Evolutionary conservation across 2,329 filamentous ascomycete genomes (phyloP), one percentile per base, ranked within the genome.

Genomic region (Fusarium xyrophilum): DNA sequence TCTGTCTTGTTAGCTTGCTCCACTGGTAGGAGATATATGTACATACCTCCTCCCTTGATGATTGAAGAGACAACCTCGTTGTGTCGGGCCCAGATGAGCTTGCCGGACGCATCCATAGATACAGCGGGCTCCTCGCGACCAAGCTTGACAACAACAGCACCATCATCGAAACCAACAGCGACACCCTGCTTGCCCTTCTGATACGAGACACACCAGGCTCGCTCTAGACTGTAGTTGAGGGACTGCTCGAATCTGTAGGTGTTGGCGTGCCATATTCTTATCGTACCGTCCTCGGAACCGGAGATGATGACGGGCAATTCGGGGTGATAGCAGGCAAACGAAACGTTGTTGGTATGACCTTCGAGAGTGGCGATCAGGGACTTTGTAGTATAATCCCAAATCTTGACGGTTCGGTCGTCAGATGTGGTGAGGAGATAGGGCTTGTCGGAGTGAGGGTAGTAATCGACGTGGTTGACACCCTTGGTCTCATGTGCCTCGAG

Each of bases 331-430:
- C 94, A 96, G 51, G 96, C 96, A 76, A 98, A 99, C 5, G 94
- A 97, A 48, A 99, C 96, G 76, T 99, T 99, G 80, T 94, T 97
- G 32, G 93, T 97, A 80, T 99, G 96, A 30, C 96, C 96, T 80
- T 99, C 96, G 48, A 99, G 86, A 5, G 95, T 98, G 32, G 96
- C 96, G 77, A 98, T 97, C 70, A 98, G 85, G 15, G 93, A 96
- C 82, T 99, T 99, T 50, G 94, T 98, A 15, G 95, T 98, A 84
- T 99, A 98, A 78, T 99, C 96, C 95, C 96, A 99, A 57, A 99
- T 89, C 85, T 98, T 98, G 74, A 98, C 93, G 2, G 95, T 98
- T 74, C 93, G 89, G 80, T 98, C 96, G 78, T 99, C 96, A 11
- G 93, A 97, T 17, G 95, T 97, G 27, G 96, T 99, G 68, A 99